Conservation (phyloP, 805 yeast species). For the Lipomyces starkeyi region DNA sequence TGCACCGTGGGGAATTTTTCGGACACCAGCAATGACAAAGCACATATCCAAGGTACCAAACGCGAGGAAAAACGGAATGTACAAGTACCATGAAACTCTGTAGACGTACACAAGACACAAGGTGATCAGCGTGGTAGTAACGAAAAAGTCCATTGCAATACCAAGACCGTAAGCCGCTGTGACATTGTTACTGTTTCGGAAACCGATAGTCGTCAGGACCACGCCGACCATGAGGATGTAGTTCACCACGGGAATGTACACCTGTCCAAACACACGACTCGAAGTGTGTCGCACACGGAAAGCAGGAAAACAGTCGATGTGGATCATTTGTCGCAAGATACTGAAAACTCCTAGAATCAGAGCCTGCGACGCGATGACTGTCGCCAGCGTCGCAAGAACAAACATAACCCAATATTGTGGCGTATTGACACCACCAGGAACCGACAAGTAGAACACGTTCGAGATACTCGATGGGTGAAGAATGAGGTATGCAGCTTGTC, state of each 20-base stretch:
- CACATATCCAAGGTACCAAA: slow-evolving; percentile 57
- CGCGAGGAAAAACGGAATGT: slow-evolving; percentile 47
- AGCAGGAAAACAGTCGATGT: slow-evolving; percentile 61
- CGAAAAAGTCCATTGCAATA: slow-evolving; percentile 59
- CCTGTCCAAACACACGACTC: slow-evolving; percentile 54
- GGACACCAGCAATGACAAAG: slow-evolving; percentile 56
- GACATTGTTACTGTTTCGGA: slow-evolving; percentile 55
- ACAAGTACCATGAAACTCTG: slow-evolving; percentile 46
- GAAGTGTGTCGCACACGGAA: slow-evolving; percentile 56
- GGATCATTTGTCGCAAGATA: slow-evolving; percentile 59
- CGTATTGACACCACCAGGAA: slow-evolving; percentile 57
- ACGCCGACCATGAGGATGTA: slow-evolving; percentile 60
- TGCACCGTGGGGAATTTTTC: slow-evolving; percentile 63
- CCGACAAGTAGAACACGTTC: slow-evolving; percentile 56
- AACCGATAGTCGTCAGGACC: slow-evolving; percentile 58
- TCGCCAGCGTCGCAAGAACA: slow-evolving; percentile 59
- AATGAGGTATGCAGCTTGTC: slow-evolving; percentile 60
- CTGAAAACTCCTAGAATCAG: slow-evolving; percentile 62
- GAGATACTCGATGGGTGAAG: slow-evolving; percentile 50
- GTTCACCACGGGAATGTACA: slow-evolving; percentile 60
- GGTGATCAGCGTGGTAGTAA: slow-evolving; percentile 57
- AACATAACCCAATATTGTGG: slow-evolving; percentile 57
- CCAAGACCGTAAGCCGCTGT: slow-evolving; percentile 69
- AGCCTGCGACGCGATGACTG: slow-evolving; percentile 67
- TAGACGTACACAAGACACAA: slow-evolving; percentile 57